Evolutionary conservation across 139 green algal genomes (phyloP).

Genomic region (Bryopsis sp.): DNA sequence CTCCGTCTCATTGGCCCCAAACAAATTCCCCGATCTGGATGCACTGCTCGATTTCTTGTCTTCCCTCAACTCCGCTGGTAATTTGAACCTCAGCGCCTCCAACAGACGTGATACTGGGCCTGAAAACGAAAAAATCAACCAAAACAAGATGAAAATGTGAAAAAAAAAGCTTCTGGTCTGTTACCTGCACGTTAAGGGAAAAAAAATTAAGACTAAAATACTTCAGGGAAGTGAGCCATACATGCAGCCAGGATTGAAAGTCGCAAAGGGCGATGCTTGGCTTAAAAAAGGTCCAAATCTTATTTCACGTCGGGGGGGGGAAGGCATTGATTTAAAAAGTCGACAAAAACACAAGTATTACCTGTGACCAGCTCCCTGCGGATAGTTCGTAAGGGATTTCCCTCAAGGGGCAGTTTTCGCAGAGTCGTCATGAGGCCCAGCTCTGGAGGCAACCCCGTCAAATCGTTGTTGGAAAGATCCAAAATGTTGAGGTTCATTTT

Average conservation of each 20-base stretch:
- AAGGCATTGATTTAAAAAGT: background rate
- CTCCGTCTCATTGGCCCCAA: background rate
- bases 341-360: background rate
- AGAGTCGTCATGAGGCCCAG: slow-evolving; percentile 38
- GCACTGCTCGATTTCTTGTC: background rate
- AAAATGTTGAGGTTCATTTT: slow-evolving; percentile 29
- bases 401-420: slow-evolving; percentile 31
- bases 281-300: background rate
- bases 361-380: slow-evolving; percentile 10
- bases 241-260: too few species aligned
- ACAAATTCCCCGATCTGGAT: background rate
- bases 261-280: too few species aligned
- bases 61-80: background rate
- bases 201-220: background rate
- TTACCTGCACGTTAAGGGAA: background rate
- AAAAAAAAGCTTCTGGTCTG: too few species aligned
- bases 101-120: background rate
- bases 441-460: slow-evolving; percentile 30
- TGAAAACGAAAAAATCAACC: too few species aligned
- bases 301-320: background rate
- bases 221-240: too few species aligned
- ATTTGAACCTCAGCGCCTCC: background rate
- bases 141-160: too few species aligned
- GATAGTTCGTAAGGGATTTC: slow-evolving; percentile 27
- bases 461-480: slow-evolving; percentile 42